These are phyloP conservation scores for Carallia brachiata DNA, from an alignment of 345 rosid genomes.

Conservation along the genomic window DNA sequence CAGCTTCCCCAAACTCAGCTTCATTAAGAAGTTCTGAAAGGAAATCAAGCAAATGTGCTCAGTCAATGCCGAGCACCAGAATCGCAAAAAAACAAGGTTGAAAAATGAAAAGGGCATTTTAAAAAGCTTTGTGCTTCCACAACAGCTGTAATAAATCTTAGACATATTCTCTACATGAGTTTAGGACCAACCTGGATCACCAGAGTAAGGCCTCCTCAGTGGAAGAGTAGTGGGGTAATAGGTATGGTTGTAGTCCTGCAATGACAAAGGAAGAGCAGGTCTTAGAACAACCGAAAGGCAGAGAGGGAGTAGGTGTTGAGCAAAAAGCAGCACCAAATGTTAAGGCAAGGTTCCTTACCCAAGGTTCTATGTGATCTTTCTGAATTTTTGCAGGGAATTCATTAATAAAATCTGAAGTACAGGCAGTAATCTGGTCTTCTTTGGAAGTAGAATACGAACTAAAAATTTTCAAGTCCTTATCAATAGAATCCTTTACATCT, in stretches of 20 bases:
- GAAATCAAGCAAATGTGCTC: neutral
- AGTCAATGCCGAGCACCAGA: too few relatives aligned
- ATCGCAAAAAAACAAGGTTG: neutral
- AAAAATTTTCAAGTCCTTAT: slow-evolving; percentile 12
- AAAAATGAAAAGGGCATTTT: neutral
- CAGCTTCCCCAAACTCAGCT: slow-evolving; percentile 30
- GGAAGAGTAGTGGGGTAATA: slow-evolving; percentile 29
- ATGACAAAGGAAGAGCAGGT: neutral
- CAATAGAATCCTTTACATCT: slow-evolving; percentile 15
- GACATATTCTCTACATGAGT: neutral
- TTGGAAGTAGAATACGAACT: slow-evolving; percentile 14
- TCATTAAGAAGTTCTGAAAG: slow-evolving; percentile 24
- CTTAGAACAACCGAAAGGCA: neutral
- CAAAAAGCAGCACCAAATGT: neutral
- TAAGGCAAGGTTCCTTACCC: slow-evolving; percentile 13
- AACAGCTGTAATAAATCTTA: neutral
- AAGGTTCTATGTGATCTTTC: slow-evolving; percentile 20
- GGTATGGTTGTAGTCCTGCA: slow-evolving; percentile 25
- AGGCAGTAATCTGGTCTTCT: slow-evolving; percentile 16
- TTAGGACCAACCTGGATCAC: slow-evolving; percentile 23
- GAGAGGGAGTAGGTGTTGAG: neutral
- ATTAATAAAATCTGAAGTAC: slow-evolving; percentile 19
- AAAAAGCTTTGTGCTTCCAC: too few relatives aligned
- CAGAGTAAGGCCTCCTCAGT: slow-evolving; percentile 25
- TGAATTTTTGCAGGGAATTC: slow-evolving; percentile 18